These are phyloP conservation scores for Sordariomycetes sp. DNA, from an alignment of 2,329 filamentous ascomycete genomes.

Conservation along the genomic window DNA sequence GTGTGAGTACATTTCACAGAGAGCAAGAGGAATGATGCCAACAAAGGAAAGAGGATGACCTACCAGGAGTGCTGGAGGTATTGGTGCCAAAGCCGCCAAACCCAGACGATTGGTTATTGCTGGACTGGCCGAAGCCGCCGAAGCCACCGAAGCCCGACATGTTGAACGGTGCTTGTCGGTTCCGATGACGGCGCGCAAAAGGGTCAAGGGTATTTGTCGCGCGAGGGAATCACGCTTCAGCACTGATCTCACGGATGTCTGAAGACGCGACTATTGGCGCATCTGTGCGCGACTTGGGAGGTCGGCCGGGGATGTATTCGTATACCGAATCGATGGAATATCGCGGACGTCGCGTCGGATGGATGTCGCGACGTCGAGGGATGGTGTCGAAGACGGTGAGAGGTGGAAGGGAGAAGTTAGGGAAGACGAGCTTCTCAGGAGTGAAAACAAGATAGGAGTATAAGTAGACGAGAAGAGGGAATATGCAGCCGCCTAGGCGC, in stretches of 20 bases:
- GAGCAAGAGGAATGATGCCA: background rate
- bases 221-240: background rate
- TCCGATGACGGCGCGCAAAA: background rate
- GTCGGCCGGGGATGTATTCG: background rate
- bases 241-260: background rate
- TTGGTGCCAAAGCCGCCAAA: conserved; percentile 46
- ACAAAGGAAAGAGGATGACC: conserved; percentile 17
- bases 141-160: conserved; percentile 45
- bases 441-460: background rate
- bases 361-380: background rate
- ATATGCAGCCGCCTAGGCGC: background rate
- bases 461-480: background rate
- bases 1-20: background rate
- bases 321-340: background rate
- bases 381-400: background rate
- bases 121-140: conserved; percentile 33
- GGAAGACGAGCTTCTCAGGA: background rate
- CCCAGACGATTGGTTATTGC: conserved; percentile 24
- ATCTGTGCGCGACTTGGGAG: background rate
- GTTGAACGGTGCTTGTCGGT: conserved; percentile 4
- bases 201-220: background rate
- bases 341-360: background rate
- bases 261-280: background rate
- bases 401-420: background rate
- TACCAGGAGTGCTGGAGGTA: conserved; percentile 35